Evolutionary conservation across 2,329 filamentous ascomycete genomes (phyloP).

Genomic region (Xylaria sp.): DNA sequence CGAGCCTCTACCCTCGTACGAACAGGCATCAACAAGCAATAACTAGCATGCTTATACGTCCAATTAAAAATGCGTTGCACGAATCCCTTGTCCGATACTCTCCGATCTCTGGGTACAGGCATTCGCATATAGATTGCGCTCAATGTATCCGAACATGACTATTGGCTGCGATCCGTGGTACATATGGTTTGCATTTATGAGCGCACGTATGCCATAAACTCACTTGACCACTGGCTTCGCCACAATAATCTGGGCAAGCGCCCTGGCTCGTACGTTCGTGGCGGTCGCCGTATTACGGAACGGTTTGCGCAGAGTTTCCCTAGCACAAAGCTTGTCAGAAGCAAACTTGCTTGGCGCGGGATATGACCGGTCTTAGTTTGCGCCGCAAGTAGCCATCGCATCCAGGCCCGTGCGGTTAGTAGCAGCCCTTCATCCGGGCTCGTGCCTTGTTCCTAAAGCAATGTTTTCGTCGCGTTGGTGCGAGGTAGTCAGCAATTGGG

Average conservation of each 20-base stretch:
- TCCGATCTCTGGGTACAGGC: neutral
- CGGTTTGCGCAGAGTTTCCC: neutral
- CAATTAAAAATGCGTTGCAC: too few relatives aligned
- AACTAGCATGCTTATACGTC: neutral
- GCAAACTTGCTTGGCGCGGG: neutral
- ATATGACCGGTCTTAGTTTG: neutral
- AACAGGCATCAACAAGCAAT: neutral
- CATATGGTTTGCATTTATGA: neutral
- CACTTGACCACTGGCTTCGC: neutral
- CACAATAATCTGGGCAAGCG: neutral
- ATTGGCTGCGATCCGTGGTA: neutral
- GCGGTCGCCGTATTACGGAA: neutral
- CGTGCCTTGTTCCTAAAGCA: too few relatives aligned
- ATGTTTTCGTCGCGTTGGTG: neutral
- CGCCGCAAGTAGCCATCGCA: neutral
- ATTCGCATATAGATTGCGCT: neutral
- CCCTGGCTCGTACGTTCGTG: neutral
- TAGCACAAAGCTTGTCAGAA: neutral
- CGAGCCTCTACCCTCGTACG: constrained; percentile 30
- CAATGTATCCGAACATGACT: neutral
- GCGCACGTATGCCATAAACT: neutral
- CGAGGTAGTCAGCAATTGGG: neutral
- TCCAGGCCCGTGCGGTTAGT: neutral
- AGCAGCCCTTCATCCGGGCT: neutral
- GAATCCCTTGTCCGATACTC: neutral